phyloP scores from a whole-genome alignment of 2,329 filamentous ascomycete species.

The Ophiocordyceps camponoti-floridani region DNA sequence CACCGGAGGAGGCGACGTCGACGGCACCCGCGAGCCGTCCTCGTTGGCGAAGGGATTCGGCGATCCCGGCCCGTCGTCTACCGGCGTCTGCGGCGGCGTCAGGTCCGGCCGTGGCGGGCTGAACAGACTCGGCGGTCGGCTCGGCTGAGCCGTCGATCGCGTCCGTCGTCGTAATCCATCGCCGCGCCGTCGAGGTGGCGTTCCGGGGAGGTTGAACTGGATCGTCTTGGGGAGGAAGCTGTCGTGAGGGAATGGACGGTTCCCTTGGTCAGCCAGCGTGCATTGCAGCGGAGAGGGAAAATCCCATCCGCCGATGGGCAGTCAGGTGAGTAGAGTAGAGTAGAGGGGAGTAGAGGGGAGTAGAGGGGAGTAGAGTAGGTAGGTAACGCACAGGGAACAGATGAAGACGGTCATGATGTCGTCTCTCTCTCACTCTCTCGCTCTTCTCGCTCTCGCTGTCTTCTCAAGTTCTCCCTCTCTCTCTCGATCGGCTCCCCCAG shows the following conservation, averaged over 20 bases:
- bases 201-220: slow-evolving; percentile 57
- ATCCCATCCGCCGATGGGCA: no score
- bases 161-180: slow-evolving; percentile 10
- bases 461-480: neutral
- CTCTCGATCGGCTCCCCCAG: neutral
- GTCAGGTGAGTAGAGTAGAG: no score
- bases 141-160: neutral
- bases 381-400: slow-evolving; percentile 18
- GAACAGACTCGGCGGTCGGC: slow-evolving; percentile 30
- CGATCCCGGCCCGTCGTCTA: slow-evolving; percentile 20
- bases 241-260: slow-evolving; percentile 1
- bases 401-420: slow-evolving; percentile 20
- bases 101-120: slow-evolving; percentile 22
- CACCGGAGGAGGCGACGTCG: slow-evolving; percentile 36
- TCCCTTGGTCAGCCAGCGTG: neutral
- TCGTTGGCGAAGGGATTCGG: slow-evolving; percentile 38
- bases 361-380: neutral
- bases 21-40: slow-evolving; percentile 38
- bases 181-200: slow-evolving; percentile 21
- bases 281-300: no score
- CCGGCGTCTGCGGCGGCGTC: slow-evolving; percentile 38
- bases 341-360: neutral
- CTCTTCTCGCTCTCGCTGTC: neutral
- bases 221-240: slow-evolving; percentile 89
- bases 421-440: neutral